Evolutionary conservation across 441 rosid species (phyloP).

Genomic region (Pelargonium hybrid): DNA sequence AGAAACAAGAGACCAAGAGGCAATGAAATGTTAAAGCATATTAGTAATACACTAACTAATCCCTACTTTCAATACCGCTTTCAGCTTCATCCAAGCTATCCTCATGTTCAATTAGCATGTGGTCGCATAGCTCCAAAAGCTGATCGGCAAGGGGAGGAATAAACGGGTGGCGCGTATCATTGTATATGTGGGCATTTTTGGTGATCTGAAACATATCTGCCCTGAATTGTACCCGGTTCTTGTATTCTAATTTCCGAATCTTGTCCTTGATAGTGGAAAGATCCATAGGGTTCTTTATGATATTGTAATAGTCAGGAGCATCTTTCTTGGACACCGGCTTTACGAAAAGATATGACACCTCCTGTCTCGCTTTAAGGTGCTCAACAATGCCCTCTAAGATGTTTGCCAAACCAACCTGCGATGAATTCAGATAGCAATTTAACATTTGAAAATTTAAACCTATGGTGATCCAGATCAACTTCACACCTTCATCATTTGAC

Average conservation of each 20-base stretch:
- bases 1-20: too few relatives aligned
- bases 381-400: constrained; percentile 72
- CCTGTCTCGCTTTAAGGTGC: constrained; percentile 43
- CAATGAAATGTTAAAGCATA: too few relatives aligned
- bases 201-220: constrained; percentile 83
- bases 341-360: constrained; percentile 73
- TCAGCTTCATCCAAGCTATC: constrained; percentile 59
- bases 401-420: constrained; percentile 84
- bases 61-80: constrained; percentile 41
- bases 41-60: not conserved
- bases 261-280: constrained; percentile 73
- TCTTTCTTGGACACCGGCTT: constrained; percentile 88
- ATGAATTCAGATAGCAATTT: not conserved
- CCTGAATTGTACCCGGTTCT: constrained; percentile 56
- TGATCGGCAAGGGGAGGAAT: constrained; percentile 98
- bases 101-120: constrained; percentile 40
- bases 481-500: not conserved
- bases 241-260: constrained; percentile 84
- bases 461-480: not conserved
- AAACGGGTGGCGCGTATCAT: constrained; percentile 71
- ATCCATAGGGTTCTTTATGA: constrained; percentile 75
- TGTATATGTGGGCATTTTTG: constrained; percentile 71
- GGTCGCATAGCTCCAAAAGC: constrained; percentile 81
- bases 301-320: constrained; percentile 77
- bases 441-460: not conserved